These are phyloP conservation scores for Fusarium lateritium DNA, from an alignment of 2,329 filamentous ascomycete species.

Conservation along the genomic window DNA sequence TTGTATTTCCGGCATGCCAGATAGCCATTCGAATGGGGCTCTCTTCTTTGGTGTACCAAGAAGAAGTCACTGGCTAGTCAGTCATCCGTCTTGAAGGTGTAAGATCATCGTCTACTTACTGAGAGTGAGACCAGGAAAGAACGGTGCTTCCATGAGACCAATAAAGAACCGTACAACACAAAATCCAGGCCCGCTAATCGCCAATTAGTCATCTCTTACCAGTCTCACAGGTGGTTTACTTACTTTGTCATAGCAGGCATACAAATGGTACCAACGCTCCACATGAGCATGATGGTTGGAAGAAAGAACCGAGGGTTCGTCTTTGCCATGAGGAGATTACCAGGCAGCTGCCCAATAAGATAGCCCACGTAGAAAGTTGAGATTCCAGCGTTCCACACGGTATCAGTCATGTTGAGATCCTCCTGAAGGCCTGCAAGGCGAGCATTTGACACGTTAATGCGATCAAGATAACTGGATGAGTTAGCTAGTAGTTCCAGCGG, in stretches of 20 bases:
- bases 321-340: slow-evolving; percentile 62
- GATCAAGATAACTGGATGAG: slow-evolving; percentile 62
- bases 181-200: slow-evolving; percentile 44
- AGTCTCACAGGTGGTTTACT: neutral
- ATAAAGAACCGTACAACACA: slow-evolving; percentile 53
- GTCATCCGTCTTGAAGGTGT: slow-evolving; percentile 30
- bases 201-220: neutral
- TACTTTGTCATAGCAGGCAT: slow-evolving; percentile 58
- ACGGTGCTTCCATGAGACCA: slow-evolving; percentile 55
- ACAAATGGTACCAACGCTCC: slow-evolving; percentile 59
- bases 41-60: slow-evolving; percentile 64
- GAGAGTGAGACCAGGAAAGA: slow-evolving; percentile 56
- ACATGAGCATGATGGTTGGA: slow-evolving; percentile 59
- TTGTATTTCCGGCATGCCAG: slow-evolving; percentile 63
- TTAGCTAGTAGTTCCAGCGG: neutral
- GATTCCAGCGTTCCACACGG: slow-evolving; percentile 58
- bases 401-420: slow-evolving; percentile 56
- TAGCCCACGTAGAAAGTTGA: slow-evolving; percentile 64
- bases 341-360: slow-evolving; percentile 62
- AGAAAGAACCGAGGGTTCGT: slow-evolving; percentile 55
- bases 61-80: slow-evolving; percentile 60
- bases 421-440: slow-evolving; percentile 56
- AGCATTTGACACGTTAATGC: slow-evolving; percentile 65
- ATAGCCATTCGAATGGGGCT: slow-evolving; percentile 61
- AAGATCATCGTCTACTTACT: neutral